A percentile compares a stretch with the other conserved stretches of the same genome.
Conservation (phyloP, 2,329 filamentous ascomycete genomes). For the Neopestalotiopsis rosae region DNA sequence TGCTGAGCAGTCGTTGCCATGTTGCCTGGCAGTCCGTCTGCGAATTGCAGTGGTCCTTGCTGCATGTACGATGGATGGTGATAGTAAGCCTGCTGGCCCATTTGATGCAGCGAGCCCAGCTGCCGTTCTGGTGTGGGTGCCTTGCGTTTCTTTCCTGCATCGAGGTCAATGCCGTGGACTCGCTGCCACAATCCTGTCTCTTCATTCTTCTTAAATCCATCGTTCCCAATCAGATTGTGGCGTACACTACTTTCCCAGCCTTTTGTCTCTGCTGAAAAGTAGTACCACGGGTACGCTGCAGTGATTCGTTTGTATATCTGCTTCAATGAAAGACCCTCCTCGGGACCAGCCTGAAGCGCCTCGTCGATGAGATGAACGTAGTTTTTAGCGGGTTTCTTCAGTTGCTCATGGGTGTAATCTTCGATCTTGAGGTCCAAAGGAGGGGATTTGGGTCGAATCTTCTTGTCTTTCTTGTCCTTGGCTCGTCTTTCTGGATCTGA, state of each 20-base stretch:
- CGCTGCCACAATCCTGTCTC: constrained; percentile 62
- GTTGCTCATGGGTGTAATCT: constrained; percentile 62
- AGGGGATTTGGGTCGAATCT: constrained; percentile 63
- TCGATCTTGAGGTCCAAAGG: constrained; percentile 60
- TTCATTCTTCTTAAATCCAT: constrained; percentile 64
- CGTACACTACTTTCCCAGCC: constrained; percentile 72
- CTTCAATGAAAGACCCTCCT: constrained; percentile 61
- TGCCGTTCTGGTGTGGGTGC: constrained; percentile 56
- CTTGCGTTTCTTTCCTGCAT: constrained; percentile 67
- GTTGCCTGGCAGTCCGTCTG: constrained; percentile 27
- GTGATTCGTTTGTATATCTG: constrained; percentile 69
- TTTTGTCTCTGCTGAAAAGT: constrained; percentile 65
- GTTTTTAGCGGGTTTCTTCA: constrained; percentile 67
- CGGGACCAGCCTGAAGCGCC: constrained; percentile 58
- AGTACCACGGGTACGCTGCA: constrained; percentile 63
- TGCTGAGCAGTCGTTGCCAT: constrained; percentile 25
- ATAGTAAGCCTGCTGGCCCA: constrained; percentile 35
- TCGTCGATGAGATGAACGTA: constrained; percentile 67
- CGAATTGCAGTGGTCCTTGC: constrained; percentile 26
- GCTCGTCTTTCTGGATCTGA: constrained; percentile 61
- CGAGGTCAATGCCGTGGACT: constrained; percentile 62
- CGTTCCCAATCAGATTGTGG: constrained; percentile 67
- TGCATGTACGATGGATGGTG: constrained; percentile 35
- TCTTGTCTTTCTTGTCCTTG: constrained; percentile 66
- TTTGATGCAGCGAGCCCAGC: constrained; percentile 33